A percentile compares a stretch with the other conserved stretches of the same genome.
phyloP scores from a whole-genome alignment of 2,329 filamentous ascomycete species.

The Ascochyta rabiei region DNA sequence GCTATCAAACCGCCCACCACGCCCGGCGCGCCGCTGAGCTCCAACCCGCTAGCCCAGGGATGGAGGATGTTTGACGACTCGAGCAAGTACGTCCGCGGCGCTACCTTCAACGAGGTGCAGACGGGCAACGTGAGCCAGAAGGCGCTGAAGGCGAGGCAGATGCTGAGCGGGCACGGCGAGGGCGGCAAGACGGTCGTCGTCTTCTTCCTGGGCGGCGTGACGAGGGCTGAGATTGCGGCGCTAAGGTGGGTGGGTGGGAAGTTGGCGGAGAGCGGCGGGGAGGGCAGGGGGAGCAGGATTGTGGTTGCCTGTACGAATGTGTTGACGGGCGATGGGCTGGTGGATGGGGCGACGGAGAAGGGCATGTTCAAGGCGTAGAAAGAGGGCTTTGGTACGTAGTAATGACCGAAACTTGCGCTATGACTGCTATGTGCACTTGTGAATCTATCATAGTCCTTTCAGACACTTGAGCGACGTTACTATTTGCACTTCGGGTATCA shows the following conservation, averaged over 20 bases:
- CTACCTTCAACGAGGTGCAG: slow-evolving; percentile 90
- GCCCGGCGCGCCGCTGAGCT: slow-evolving; percentile 47
- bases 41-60: slow-evolving; percentile 70
- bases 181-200: slow-evolving; percentile 83
- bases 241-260: slow-evolving; percentile 86
- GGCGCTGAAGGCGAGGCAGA: slow-evolving; percentile 81
- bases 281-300: slow-evolving; percentile 73
- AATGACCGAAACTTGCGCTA: not conserved
- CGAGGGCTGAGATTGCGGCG: slow-evolving; percentile 94
- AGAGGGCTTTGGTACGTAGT: too few species aligned
- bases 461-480: too few species aligned
- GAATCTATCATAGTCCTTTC: too few species aligned
- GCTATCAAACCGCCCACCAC: slow-evolving; percentile 57
- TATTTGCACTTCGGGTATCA: too few species aligned
- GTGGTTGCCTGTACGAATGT: slow-evolving; percentile 93
- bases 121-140: slow-evolving; percentile 80
- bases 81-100: slow-evolving; percentile 83
- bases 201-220: slow-evolving; percentile 97
- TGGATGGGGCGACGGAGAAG: slow-evolving; percentile 82
- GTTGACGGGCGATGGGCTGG: slow-evolving; percentile 86
- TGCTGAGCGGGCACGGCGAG: slow-evolving; percentile 69
- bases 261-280: slow-evolving; percentile 68
- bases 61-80: slow-evolving; percentile 95
- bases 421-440: not conserved
- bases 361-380: slow-evolving; percentile 43